Evolutionary conservation across 2,329 filamentous ascomycete species (phyloP).

Genomic region (Apiospora arundinis): DNA sequence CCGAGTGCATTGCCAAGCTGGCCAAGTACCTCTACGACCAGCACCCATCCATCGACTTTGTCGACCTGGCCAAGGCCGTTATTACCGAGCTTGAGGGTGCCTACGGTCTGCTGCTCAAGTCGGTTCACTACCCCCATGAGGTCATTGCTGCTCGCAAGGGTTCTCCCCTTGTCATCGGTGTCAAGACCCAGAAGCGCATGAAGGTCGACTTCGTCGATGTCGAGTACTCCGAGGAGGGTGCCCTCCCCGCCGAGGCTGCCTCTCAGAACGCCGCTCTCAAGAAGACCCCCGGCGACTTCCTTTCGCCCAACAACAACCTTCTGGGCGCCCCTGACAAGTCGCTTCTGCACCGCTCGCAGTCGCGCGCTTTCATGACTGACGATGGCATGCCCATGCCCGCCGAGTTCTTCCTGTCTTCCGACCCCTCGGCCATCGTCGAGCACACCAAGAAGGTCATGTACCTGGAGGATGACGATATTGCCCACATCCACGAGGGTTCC

Average conservation of each 20-base stretch:
- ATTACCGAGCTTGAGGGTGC: slow-evolving; percentile 98
- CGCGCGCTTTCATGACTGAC: slow-evolving; percentile 97
- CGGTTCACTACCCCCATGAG: slow-evolving; percentile 97
- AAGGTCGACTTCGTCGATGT: slow-evolving; percentile 99
- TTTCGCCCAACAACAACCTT: slow-evolving; percentile 67
- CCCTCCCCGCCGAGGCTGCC: slow-evolving; percentile 89
- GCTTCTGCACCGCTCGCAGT: slow-evolving; percentile 96
- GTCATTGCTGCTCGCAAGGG: slow-evolving; percentile 98
- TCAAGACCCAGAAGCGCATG: slow-evolving; percentile 98
- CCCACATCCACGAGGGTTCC: slow-evolving; percentile 98
- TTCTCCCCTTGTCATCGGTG: slow-evolving; percentile 95
- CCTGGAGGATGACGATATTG: slow-evolving; percentile 99
- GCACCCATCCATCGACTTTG: slow-evolving; percentile 94
- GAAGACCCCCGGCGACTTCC: slow-evolving; percentile 76
- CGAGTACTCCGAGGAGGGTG: slow-evolving; percentile 89
- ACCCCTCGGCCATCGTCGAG: slow-evolving; percentile 97
- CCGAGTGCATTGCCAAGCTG: slow-evolving; percentile 98
- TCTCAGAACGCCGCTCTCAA: slow-evolving; percentile 97
- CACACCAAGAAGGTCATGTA: slow-evolving; percentile 99
- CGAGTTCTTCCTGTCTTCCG: slow-evolving; percentile 99
- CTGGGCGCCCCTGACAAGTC: slow-evolving; percentile 96
- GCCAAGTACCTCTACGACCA: slow-evolving; percentile 98
- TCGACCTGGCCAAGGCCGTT: slow-evolving; percentile 93
- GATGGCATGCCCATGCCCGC: slow-evolving; percentile 97
- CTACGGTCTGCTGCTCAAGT: slow-evolving; percentile 97